Percentiles rank a stretch among this genome's conserved stretches.
Evolutionary conservation across 2,329 filamentous ascomycete species (phyloP).

Genomic region (Ilyonectria sp.): DNA sequence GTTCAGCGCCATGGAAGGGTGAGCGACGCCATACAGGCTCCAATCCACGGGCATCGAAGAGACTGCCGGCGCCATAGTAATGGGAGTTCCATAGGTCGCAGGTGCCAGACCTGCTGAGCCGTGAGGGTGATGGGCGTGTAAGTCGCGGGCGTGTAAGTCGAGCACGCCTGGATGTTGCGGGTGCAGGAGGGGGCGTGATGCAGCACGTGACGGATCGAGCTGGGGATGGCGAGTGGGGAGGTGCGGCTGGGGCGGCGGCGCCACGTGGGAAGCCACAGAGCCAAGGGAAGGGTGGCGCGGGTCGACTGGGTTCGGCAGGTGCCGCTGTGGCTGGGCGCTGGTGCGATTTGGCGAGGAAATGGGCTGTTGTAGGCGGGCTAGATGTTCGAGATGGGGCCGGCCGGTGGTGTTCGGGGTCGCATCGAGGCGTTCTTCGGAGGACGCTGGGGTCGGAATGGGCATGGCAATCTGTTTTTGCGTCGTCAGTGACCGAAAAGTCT

Average conservation of each 20-base stretch:
- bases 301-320: conserved; percentile 43
- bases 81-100: conserved; percentile 34
- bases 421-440: conserved; percentile 15
- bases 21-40: conserved; percentile 40
- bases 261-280: background rate
- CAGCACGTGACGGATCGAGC: conserved; percentile 36
- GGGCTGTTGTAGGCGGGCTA: conserved; percentile 47
- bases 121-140: conserved; percentile 38
- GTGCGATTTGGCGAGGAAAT: conserved; percentile 49
- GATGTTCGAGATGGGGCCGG: conserved; percentile 36
- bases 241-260: background rate
- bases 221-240: background rate
- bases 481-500: conserved; percentile 17
- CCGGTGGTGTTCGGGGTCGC: conserved; percentile 11
- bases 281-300: conserved; percentile 31
- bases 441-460: conserved; percentile 20
- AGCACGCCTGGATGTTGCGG: conserved; percentile 20
- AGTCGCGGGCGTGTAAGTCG: conserved; percentile 30
- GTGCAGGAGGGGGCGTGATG: conserved; percentile 38
- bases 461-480: conserved; percentile 27
- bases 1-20: conserved; percentile 36
- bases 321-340: conserved; percentile 45
- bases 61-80: conserved; percentile 30
- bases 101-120: conserved; percentile 31
- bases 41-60: conserved; percentile 43